phyloP scores from a whole-genome alignment of 345 rosid species.

The Gossypium australe region DNA sequence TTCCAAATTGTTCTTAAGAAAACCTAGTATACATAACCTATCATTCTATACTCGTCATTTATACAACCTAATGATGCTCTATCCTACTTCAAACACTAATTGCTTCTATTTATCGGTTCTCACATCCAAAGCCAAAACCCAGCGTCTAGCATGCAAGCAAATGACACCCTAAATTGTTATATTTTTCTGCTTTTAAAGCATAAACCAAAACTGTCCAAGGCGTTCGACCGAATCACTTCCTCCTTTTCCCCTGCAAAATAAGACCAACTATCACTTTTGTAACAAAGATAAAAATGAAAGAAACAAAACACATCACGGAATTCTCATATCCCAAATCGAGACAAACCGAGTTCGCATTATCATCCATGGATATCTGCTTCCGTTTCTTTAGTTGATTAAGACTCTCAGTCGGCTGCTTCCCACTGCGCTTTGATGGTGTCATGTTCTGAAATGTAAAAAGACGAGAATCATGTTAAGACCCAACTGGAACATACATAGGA shows the following conservation, averaged over 20 bases:
- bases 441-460: constrained; percentile 30
- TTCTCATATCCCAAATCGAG: neutral
- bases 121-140: neutral
- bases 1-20: neutral
- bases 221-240: constrained; percentile 33
- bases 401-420: constrained; percentile 61
- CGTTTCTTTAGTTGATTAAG: constrained; percentile 64
- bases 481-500: neutral
- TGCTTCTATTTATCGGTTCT: neutral
- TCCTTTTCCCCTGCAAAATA: constrained; percentile 57
- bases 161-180: neutral
- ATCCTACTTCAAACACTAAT: neutral
- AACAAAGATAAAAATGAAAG: neutral
- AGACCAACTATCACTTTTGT: neutral
- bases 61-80: neutral
- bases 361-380: constrained; percentile 84
- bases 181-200: constrained; percentile 5
- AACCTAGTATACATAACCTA: neutral
- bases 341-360: constrained; percentile 51
- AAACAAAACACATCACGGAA: neutral
- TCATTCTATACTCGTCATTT: neutral
- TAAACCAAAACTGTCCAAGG: too few relatives aligned
- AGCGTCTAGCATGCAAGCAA: neutral
- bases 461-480: neutral
- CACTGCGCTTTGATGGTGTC: constrained; percentile 72